A percentile compares a stretch with the other conserved stretches of the same genome.
These are phyloP conservation scores for Chimonanthus salicifolius DNA, from an alignment of 164 flowering plant genomes.

Conservation along the genomic window DNA sequence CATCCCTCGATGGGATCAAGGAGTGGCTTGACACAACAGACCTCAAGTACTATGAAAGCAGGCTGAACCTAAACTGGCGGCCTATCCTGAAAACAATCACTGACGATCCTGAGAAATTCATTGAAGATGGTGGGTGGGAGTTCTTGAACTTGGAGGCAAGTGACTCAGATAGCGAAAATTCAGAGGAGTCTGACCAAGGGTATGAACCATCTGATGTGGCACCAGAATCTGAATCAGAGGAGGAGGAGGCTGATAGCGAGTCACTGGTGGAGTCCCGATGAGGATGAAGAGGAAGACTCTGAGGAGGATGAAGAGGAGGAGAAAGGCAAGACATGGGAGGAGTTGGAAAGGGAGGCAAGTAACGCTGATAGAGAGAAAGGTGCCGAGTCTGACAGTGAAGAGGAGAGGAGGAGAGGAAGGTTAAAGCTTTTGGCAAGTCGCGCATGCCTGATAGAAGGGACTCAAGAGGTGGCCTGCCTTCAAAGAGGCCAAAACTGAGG, in stretches of 20 bases:
- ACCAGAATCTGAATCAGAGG: conserved; percentile 62
- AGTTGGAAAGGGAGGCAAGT: conserved; percentile 87
- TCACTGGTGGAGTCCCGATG: conserved; percentile 80
- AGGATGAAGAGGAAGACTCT: conserved; percentile 47
- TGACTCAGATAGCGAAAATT: conserved; percentile 64
- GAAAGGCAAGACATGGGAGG: conserved; percentile 87
- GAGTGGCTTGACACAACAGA: conserved; percentile 87
- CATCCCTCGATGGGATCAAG: conserved; percentile 78
- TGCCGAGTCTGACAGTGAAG: conserved; percentile 74
- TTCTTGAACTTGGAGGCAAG: conserved; percentile 73
- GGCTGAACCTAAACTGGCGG: conserved; percentile 68
- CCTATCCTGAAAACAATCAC: conserved; percentile 64
- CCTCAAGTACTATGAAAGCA: conserved; percentile 81
- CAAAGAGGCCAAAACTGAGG: conserved; percentile 49
- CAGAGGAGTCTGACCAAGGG: conserved; percentile 70
- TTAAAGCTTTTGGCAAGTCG: conserved; percentile 65
- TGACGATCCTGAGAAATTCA: conserved; percentile 66
- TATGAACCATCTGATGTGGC: conserved; percentile 70
- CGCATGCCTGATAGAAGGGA: conserved; percentile 31
- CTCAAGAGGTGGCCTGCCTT: conserved; percentile 21
- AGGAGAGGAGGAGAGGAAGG: conserved; percentile 67
- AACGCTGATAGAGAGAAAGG: conserved; percentile 76
- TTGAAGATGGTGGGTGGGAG: conserved; percentile 89
- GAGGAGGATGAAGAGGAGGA: conserved; percentile 73
- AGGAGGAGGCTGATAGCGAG: conserved; percentile 54